Evolutionary conservation across 345 rosid species (phyloP).

Genomic region (Litchi chinensis): DNA sequence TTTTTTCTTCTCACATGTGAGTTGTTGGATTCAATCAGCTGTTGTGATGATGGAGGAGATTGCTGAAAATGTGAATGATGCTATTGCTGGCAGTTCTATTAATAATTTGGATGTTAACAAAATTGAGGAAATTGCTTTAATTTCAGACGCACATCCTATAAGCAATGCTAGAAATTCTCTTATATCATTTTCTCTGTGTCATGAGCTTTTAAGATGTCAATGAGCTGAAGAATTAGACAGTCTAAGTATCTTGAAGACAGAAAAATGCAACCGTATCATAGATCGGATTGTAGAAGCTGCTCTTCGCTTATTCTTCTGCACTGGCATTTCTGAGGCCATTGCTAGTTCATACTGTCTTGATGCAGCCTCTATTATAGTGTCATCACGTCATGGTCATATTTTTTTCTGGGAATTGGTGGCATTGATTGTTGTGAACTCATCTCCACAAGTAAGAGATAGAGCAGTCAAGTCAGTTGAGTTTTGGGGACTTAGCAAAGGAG

Average conservation of each 20-base stretch:
- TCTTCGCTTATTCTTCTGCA: slow-evolving; percentile 87
- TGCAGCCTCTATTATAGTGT: slow-evolving; percentile 67
- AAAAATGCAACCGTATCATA: slow-evolving; percentile 56
- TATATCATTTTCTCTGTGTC: slow-evolving; percentile 61
- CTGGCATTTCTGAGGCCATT: slow-evolving; percentile 86
- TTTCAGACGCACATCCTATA: slow-evolving; percentile 53
- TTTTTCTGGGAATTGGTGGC: slow-evolving; percentile 88
- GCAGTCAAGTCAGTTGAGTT: slow-evolving; percentile 85
- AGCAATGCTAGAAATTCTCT: slow-evolving; percentile 67
- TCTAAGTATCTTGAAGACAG: slow-evolving; percentile 37
- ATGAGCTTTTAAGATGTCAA: slow-evolving; percentile 38
- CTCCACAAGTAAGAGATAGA: slow-evolving; percentile 66
- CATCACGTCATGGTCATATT: slow-evolving; percentile 55
- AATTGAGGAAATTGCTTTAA: slow-evolving; percentile 53
- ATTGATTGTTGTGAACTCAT: slow-evolving; percentile 56
- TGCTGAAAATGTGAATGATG: slow-evolving; percentile 73
- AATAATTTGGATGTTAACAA: slow-evolving; percentile 43
- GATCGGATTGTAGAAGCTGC: slow-evolving; percentile 77
- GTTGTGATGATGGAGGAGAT: slow-evolving; percentile 91
- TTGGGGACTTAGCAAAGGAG: slow-evolving; percentile 87
- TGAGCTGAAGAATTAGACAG: slow-evolving; percentile 34
- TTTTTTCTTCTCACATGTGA: slow-evolving; percentile 61
- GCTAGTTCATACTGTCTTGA: slow-evolving; percentile 57
- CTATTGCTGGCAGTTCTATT: slow-evolving; percentile 45
- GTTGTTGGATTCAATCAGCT: slow-evolving; percentile 80